These are phyloP conservation scores for Colletotrichum sp. DNA, from an alignment of 2,329 filamentous ascomycete species.

Conservation along the genomic window DNA sequence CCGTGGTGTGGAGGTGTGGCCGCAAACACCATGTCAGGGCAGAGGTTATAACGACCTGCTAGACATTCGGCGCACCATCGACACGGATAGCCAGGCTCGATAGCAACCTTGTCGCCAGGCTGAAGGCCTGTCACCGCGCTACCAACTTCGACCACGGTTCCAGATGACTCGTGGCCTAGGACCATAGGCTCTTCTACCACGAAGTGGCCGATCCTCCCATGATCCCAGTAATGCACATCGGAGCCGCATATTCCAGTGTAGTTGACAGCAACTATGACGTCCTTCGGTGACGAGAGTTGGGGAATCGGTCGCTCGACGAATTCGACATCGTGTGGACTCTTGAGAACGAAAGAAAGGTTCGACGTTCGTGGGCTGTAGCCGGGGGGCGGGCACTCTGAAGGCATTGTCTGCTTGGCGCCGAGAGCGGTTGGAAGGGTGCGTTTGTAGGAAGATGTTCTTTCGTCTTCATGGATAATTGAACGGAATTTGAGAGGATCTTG, in stretches of 20 bases:
- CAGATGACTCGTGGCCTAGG: constrained; percentile 74
- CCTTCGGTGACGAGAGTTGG: constrained; percentile 67
- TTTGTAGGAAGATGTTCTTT: background rate
- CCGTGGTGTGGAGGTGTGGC: constrained; percentile 92
- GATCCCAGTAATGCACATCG: constrained; percentile 87
- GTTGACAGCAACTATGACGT: constrained; percentile 82
- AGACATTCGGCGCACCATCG: constrained; percentile 80
- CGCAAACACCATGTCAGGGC: constrained; percentile 85
- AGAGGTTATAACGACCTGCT: constrained; percentile 87
- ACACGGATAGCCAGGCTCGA: constrained; percentile 91
- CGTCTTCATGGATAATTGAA: background rate
- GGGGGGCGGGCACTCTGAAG: background rate
- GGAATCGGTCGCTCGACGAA: constrained; percentile 81
- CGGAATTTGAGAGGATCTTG: background rate
- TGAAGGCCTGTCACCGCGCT: constrained; percentile 65
- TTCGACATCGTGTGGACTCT: constrained; percentile 73
- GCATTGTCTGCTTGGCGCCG: background rate
- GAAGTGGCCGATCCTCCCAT: constrained; percentile 87
- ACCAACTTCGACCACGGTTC: constrained; percentile 77
- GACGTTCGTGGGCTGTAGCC: background rate
- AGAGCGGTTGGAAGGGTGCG: background rate
- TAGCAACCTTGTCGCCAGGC: constrained; percentile 81
- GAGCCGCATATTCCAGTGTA: constrained; percentile 91
- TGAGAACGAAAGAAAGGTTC: constrained; percentile 87
- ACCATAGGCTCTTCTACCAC: constrained; percentile 83